Conservation (phyloP, 2,329 filamentous ascomycete species). For the Beauveria brongniartii region DNA sequence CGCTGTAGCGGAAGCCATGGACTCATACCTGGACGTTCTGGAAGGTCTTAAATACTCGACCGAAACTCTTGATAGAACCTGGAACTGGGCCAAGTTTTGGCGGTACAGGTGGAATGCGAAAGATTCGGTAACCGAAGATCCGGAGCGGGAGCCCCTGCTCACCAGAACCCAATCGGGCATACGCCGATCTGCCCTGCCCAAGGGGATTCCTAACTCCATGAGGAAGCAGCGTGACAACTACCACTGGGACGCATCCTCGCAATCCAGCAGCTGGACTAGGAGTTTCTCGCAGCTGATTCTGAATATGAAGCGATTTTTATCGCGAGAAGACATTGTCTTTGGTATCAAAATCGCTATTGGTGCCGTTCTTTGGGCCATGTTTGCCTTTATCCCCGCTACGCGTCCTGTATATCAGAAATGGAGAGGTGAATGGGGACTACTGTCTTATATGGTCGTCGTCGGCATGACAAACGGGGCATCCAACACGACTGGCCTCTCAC, state of each 20-base stretch:
- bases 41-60: constrained; percentile 74
- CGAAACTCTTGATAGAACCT: constrained; percentile 55
- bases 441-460: constrained; percentile 97
- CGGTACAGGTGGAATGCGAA: constrained; percentile 15
- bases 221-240: constrained; percentile 43
- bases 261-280: constrained; percentile 36
- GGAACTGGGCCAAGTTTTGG: constrained; percentile 88
- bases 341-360: constrained; percentile 91
- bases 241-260: constrained; percentile 47
- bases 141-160: constrained; percentile 35
- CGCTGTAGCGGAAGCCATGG: constrained; percentile 85
- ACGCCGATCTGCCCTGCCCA: constrained; percentile 45
- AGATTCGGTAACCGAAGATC: constrained; percentile 23
- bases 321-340: constrained; percentile 57
- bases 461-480: constrained; percentile 95
- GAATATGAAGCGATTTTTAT: constrained; percentile 37
- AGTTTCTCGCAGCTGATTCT: constrained; percentile 38
- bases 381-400: constrained; percentile 74
- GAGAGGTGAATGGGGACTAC: constrained; percentile 91
- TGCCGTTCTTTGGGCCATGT: constrained; percentile 79
- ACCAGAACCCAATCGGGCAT: constrained; percentile 36
- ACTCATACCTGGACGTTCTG: constrained; percentile 71
- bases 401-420: constrained; percentile 76
- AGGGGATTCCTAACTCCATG: constrained; percentile 48
- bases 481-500: constrained; percentile 82